A percentile compares a stretch with the other conserved stretches of the same genome.
These are phyloP conservation scores for Aaosphaeria arxii DNA, from an alignment of 2,329 filamentous ascomycete species.

Conservation along the genomic window DNA sequence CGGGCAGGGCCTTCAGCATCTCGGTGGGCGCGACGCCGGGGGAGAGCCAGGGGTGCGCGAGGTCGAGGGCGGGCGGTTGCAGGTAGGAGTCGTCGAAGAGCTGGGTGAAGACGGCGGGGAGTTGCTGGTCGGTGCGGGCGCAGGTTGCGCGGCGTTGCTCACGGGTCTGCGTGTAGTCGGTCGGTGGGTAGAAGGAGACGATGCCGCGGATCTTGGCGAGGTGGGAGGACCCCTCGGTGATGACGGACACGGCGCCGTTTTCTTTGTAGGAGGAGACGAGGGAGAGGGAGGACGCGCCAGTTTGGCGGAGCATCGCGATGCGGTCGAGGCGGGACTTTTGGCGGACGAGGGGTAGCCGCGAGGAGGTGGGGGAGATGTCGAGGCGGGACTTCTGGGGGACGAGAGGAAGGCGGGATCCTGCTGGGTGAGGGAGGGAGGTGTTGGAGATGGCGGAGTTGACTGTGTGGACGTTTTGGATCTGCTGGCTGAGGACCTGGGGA, in stretches of 20 bases:
- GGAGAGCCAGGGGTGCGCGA: conserved; percentile 57
- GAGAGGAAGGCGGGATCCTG: neutral
- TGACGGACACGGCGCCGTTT: conserved; percentile 26
- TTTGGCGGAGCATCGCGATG: conserved; percentile 33
- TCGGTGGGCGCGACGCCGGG: conserved; percentile 55
- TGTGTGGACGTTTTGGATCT: neutral
- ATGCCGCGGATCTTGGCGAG: conserved; percentile 53
- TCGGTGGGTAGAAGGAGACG: conserved; percentile 61
- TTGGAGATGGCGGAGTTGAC: conserved; percentile 7
- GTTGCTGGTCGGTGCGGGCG: conserved; percentile 50
- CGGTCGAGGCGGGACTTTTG: conserved; percentile 30
- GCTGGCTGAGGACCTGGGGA: neutral
- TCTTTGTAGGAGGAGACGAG: conserved; percentile 38
- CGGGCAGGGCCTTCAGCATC: conserved; percentile 54
- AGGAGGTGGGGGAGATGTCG: conserved; percentile 27
- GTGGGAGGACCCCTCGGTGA: conserved; percentile 30
- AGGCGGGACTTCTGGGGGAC: conserved; percentile 10
- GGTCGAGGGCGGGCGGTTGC: conserved; percentile 47
- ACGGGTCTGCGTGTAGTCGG: conserved; percentile 61
- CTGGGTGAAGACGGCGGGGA: conserved; percentile 50
- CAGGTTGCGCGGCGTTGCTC: conserved; percentile 57
- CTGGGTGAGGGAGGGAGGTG: neutral
- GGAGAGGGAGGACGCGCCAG: conserved; percentile 31
- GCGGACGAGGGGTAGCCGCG: conserved; percentile 27
- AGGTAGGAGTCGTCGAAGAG: conserved; percentile 53